Conservation (phyloP, 495 filamentous ascomycete species). For the Penicillium soppii region DNA sequence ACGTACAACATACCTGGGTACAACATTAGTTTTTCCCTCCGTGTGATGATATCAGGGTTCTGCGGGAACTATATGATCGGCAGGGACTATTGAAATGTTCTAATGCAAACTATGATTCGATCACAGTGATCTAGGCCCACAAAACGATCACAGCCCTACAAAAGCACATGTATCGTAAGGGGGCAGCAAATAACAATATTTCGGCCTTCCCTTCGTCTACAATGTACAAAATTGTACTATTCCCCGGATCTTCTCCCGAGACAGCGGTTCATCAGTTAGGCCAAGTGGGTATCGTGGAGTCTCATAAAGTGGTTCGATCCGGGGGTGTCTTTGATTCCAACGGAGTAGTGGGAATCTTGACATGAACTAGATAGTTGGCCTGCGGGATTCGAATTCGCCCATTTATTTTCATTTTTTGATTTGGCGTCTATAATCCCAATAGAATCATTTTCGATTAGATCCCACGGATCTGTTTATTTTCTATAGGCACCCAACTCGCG, state of each 20-base stretch:
- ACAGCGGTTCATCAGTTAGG: not conserved
- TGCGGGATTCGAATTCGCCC: too few species aligned
- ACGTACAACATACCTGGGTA: not conserved
- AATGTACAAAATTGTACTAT: not conserved
- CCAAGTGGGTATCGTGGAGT: slow-evolving; percentile 1
- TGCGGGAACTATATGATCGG: slow-evolving; percentile 1
- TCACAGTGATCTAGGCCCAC: not conserved
- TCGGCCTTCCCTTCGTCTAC: too few species aligned
- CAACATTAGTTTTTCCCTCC: too few species aligned
- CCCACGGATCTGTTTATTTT: slow-evolving; percentile 26
- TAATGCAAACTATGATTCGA: not conserved
- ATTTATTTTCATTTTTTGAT: not conserved
- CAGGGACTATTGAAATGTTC: slow-evolving; percentile 8
- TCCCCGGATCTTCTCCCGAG: not conserved
- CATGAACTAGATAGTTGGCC: too few species aligned
- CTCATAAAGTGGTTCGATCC: not conserved
- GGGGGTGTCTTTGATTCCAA: too few species aligned
- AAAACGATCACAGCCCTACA: not conserved
- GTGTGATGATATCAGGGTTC: too few species aligned
- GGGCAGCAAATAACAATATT: too few species aligned
- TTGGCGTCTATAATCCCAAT: not conserved
- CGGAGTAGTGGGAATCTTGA: too few species aligned
- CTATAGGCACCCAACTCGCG: slow-evolving; percentile 38
- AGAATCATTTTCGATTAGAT: not conserved
- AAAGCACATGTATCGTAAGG: too few species aligned